A percentile compares a stretch with the other conserved stretches of the same genome.
Evolutionary conservation across 108 stramenopile genomes (phyloP).

Genomic region (Nannochloropsis gaditana): DNA sequence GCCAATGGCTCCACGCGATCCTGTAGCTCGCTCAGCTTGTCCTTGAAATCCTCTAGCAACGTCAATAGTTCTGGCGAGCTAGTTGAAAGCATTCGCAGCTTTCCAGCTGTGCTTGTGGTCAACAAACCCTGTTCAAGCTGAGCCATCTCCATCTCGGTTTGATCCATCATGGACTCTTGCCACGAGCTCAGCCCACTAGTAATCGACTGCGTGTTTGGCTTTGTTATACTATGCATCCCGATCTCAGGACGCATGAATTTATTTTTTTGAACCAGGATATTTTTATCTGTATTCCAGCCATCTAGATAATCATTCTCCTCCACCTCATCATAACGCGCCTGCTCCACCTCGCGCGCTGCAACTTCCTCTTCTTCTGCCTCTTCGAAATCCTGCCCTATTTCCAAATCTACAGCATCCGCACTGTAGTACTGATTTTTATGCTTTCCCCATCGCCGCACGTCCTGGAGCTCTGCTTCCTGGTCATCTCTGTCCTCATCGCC

Average conservation of each 20-base stretch:
- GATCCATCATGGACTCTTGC: background rate
- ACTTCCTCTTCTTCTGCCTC: slow-evolving; percentile 49
- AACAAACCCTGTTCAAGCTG: slow-evolving; percentile 36
- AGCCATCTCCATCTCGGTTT: slow-evolving; percentile 36
- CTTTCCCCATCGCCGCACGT: slow-evolving; percentile 64
- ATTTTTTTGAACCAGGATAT: slow-evolving; percentile 4
- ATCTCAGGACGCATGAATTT: slow-evolving; percentile 27
- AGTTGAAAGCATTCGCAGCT: slow-evolving; percentile 50
- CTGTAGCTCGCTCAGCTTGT: slow-evolving; percentile 39
- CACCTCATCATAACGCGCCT: slow-evolving; percentile 47
- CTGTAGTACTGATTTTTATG: slow-evolving; percentile 76
- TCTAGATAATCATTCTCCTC: slow-evolving; percentile 53
- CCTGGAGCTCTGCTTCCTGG: background rate
- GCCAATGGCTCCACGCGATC: slow-evolving; percentile 51
- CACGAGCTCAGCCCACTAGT: slow-evolving; percentile 18
- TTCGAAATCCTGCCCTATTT: slow-evolving; percentile 71
- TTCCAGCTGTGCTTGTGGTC: slow-evolving; percentile 42
- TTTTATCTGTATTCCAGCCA: slow-evolving; percentile 26
- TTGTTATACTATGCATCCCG: slow-evolving; percentile 39
- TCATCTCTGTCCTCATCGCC: slow-evolving; percentile 24
- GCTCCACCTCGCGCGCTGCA: slow-evolving; percentile 50
- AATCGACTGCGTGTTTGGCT: slow-evolving; percentile 24
- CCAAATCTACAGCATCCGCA: slow-evolving; percentile 89
- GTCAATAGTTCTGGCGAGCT: slow-evolving; percentile 55
- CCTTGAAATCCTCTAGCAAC: slow-evolving; percentile 47